Percentiles rank a stretch among this genome's conserved stretches.
phyloP scores from a whole-genome alignment of 2,329 filamentous ascomycete genomes.

The Mariannaea sp. region DNA sequence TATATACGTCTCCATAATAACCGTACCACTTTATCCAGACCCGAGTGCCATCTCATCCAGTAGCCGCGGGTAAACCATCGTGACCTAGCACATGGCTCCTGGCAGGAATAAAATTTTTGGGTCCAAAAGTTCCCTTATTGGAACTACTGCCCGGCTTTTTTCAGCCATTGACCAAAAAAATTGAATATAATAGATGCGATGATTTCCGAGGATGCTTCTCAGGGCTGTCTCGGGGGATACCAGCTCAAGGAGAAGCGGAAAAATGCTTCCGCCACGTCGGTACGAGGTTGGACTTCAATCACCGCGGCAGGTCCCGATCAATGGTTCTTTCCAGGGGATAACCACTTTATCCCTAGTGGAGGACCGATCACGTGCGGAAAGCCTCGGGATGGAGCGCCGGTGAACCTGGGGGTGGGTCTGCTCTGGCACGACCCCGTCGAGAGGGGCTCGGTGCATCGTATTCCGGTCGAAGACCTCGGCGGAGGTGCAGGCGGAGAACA shows the following conservation, averaged over 20 bases:
- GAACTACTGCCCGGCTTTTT: background rate
- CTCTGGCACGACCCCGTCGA: conserved; percentile 9
- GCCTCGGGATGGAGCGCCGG: conserved; percentile 28
- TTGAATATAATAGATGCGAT: conserved; percentile 6
- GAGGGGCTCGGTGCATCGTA: conserved; percentile 1
- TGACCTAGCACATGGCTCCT: background rate
- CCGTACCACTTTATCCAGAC: too few species aligned
- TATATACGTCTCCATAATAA: background rate
- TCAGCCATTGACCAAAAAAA: conserved; percentile 1
- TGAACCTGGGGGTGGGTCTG: conserved; percentile 21
- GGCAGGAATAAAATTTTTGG: background rate
- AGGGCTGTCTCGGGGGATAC: background rate
- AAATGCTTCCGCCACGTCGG: conserved; percentile 23
- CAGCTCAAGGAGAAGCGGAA: conserved; percentile 24
- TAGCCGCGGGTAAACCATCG: conserved; percentile 10
- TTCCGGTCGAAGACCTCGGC: conserved; percentile 33
- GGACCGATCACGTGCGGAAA: conserved; percentile 14
- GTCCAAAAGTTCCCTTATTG: background rate
- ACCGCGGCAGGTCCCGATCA: conserved; percentile 19
- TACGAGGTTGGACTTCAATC: conserved; percentile 35
- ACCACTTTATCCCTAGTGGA: too few species aligned
- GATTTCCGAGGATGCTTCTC: conserved; percentile 7
- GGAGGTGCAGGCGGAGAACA: conserved; percentile 29
- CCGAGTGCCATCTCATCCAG: background rate
- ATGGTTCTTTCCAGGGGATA: background rate